Evolutionary conservation across 352 stramenopile species (phyloP), one percentile per base, ranked within the genome.

Genomic region (Globisporangium nodosum): DNA sequence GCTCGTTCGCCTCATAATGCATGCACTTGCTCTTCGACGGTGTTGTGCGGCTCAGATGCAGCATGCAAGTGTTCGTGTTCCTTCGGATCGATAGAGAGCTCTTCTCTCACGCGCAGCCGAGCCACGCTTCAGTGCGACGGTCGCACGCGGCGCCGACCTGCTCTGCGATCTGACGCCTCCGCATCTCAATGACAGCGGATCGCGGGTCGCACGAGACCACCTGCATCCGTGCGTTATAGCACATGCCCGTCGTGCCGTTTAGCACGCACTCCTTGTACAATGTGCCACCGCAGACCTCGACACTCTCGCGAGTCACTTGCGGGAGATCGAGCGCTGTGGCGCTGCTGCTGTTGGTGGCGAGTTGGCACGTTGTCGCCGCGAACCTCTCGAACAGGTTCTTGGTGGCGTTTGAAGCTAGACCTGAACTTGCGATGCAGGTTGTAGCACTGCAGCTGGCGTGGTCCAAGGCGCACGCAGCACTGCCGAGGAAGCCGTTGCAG

Each of bases 261-360:
- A 65, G 33, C 3, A 18, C 7, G 40, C 75, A 82, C 49, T 74
- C 45, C n/a, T 68, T 63, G 52, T 73, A 81, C 33, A 81, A 51
- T 3, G 59, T 74, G 1, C 74, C 74, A 43, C 78, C 69, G 63
- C 71, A 84, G 12, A 66, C 52, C 8, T 59, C 49, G 57, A 74
- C 68, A 20, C 53, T 62, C 9, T n/a, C 54, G 7, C 30, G 31
- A 1, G 68, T 67, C 6, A 63, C 55, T 20, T 9, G 49, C 49
- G 3, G 13, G 5, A 47, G 4, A 4, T 47, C 42, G 49, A 63
- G 30, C 68, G 63, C 24, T 72, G 15, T 11, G 52, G 30, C 37
- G 66, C 49, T 37, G 53, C 70, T 18, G 43, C 58, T 40, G 24
- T 1, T 27, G 18, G 5, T 37, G 21, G 40, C 45, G 37, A n/a